Base-by-base conservation (phyloP, 306 rosid genomes). In the Macrotyloma uniflorum region DNA sequence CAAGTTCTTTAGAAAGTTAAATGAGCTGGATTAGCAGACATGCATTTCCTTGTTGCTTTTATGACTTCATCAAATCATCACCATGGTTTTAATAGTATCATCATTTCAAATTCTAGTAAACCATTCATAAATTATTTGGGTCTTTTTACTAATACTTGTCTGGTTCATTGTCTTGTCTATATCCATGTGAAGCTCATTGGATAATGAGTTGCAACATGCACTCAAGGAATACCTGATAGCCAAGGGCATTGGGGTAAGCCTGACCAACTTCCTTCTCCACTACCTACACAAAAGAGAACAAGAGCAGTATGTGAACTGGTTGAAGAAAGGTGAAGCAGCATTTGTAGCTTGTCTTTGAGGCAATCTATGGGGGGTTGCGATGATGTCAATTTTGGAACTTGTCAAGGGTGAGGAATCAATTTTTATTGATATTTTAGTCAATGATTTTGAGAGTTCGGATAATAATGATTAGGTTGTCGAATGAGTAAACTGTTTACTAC, bases 251-350 rank as follows among this genome's bases (percentile, higher is more conserved):
- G 89, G 88, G 35, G 84, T 75, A 72, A 82, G 59, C 83, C 84
- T 94, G 24, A 90, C 86, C 33, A 86, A 80, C 76, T 92, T 90
- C 81, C 93, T 94, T 79, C 80, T 89, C 50, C 84, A 74, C 82
- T 85, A 89, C 83, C 82, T 89, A 8, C 93, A 88, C 77, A 84
- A 66, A 69, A 89, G 86, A 73, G 97, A 92, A 86, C 93, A 90
- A 61, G 82, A 69, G 45, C 97, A 90, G 35, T 94, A 94, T 32
- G 72, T 88, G 70, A 86, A 90, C 72, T 94, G 98, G 98, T 81
- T 92, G 70, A 81, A 85, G 75, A 83, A 68, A 51, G 88, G 87
- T 22, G 88, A 89, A 64, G 89, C 83, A 67, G 89, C 83, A 35
- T 85, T 70, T 28, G 49, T 85, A 24, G 68, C 82, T 14, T 84